A percentile compares a stretch with the other conserved stretches of the same genome.
Evolutionary conservation across 257 asterid species (phyloP).

Genomic region (Plantago major): DNA sequence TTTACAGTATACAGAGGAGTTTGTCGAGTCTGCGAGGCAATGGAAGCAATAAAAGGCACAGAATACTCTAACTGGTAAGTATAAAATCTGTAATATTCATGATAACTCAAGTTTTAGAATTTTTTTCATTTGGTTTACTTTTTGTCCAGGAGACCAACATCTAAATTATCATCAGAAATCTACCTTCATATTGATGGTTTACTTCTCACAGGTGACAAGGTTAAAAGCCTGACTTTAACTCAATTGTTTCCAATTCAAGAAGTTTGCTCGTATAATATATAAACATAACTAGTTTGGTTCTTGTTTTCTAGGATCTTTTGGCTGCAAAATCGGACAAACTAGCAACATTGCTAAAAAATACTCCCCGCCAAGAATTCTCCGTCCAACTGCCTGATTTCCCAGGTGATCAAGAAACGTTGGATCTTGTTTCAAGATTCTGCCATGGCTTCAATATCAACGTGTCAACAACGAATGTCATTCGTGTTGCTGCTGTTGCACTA

Average conservation of each 20-base stretch:
- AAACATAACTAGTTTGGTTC: not conserved
- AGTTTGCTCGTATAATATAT: not conserved
- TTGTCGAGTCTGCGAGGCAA: slow-evolving; percentile 18
- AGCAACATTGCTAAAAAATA: slow-evolving; percentile 32
- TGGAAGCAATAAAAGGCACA: slow-evolving; percentile 36
- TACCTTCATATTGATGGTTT: slow-evolving; percentile 49
- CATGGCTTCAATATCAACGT: slow-evolving; percentile 53
- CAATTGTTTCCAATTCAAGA: not conserved
- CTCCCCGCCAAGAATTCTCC: slow-evolving; percentile 41
- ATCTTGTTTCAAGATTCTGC: slow-evolving; percentile 70
- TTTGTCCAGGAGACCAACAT: slow-evolving; percentile 40
- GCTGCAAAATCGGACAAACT: slow-evolving; percentile 59
- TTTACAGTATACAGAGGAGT: not conserved
- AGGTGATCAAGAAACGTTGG: slow-evolving; percentile 55
- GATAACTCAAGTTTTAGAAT: not conserved
- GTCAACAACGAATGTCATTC: slow-evolving; percentile 49
- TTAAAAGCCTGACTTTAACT: slow-evolving; percentile 7
- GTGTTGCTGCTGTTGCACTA: slow-evolving; percentile 57
- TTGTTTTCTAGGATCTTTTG: slow-evolving; percentile 44
- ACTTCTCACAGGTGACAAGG: slow-evolving; percentile 45
- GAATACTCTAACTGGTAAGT: slow-evolving; percentile 35
- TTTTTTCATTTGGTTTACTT: not conserved
- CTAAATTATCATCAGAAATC: slow-evolving; percentile 36
- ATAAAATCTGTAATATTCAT: not conserved
- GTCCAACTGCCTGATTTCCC: slow-evolving; percentile 48